Conservation (phyloP, 768 basidiomycete species). For the Hirschioporus abietinus region DNA sequence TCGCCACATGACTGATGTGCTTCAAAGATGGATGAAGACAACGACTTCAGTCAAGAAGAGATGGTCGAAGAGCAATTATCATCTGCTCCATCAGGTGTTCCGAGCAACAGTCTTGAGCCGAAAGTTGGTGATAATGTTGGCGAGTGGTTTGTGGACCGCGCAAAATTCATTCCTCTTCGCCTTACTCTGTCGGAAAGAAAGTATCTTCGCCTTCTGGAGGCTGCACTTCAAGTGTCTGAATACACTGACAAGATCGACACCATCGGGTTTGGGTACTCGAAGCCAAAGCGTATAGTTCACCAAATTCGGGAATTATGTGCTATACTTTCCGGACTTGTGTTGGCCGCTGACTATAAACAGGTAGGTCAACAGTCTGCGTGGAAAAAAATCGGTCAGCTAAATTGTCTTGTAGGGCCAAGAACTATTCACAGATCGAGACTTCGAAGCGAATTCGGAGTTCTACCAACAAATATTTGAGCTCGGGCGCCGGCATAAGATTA, state of each 20-base stretch:
- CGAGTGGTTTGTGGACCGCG: conserved; percentile 81
- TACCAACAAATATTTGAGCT: conserved; percentile 79
- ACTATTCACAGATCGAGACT: conserved; percentile 76
- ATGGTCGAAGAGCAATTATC: conserved; percentile 34
- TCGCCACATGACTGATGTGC: conserved; percentile 4
- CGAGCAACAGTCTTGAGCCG: conserved; percentile 38
- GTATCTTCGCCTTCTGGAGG: conserved; percentile 78
- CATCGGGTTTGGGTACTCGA: conserved; percentile 68
- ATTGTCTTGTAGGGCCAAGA: conserved; percentile 52
- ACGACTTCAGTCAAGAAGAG: conserved; percentile 31
- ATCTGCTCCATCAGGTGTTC: conserved; percentile 26
- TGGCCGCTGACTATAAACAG: conserved; percentile 81
- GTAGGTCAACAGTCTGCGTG: neutral
- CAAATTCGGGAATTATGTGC: conserved; percentile 86
- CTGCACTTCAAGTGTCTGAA: conserved; percentile 78
- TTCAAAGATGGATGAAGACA: conserved; percentile 34
- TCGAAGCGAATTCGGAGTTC: conserved; percentile 73
- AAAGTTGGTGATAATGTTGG: conserved; percentile 68
- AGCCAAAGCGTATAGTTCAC: conserved; percentile 81
- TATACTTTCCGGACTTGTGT: conserved; percentile 77
- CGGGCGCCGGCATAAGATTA: conserved; percentile 81
- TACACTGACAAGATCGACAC: conserved; percentile 91
- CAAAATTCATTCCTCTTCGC: conserved; percentile 77
- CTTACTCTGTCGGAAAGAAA: conserved; percentile 73
- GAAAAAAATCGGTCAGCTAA: neutral